Base-by-base conservation (phyloP, 176 grass and related monocot species). In the Eleusine indica region DNA sequence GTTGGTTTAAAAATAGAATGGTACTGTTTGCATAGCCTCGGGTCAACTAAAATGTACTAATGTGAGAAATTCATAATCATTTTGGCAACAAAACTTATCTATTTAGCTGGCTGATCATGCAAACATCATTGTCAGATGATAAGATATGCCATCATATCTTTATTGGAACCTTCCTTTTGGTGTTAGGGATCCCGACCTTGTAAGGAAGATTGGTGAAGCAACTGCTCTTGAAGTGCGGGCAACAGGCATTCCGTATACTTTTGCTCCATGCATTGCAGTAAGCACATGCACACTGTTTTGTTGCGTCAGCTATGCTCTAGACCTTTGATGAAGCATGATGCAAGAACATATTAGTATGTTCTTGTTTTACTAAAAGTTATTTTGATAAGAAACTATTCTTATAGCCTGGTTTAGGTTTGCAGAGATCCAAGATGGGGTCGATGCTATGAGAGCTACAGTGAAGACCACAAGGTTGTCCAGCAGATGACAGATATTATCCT, bases 381-480 rank as follows among this genome's bases (percentile, higher is more conserved):
- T 28, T 82, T 82, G 66, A 82, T 86, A 19, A 46, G 38, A 76
- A 74, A 68, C 56, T 76, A 28, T 58, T 81, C 65, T 80, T 69
- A 54, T 77, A 48, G 57, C 12, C 53, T 79, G 48, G 80, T 80
- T 88, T 63, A 98, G 96, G 92, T 98, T 80, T 98, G 96, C 86
- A 94, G 92, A 91, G 96, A 98, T 86, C 96, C 96, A 82, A 93
- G 96, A 81, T 98, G 96, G 96, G 96, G 96, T 62, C 80, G 96
- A 42, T 98, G 96, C 52, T 98, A 93, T 41, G 96, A 98, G 83
- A 98, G 96, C 76, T 98, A 93, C 77, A 95, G 96, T 82, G 96
- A 98, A 85, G 92, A 98, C 69, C 82, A 91, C 82, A 93, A 61
- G 14, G 70, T 98, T 90, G 92, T 98, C 67, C 92, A 95, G 86